Evolutionary conservation across 768 basidiomycete species (phyloP).

Genomic region (Podaxis rugospora): DNA sequence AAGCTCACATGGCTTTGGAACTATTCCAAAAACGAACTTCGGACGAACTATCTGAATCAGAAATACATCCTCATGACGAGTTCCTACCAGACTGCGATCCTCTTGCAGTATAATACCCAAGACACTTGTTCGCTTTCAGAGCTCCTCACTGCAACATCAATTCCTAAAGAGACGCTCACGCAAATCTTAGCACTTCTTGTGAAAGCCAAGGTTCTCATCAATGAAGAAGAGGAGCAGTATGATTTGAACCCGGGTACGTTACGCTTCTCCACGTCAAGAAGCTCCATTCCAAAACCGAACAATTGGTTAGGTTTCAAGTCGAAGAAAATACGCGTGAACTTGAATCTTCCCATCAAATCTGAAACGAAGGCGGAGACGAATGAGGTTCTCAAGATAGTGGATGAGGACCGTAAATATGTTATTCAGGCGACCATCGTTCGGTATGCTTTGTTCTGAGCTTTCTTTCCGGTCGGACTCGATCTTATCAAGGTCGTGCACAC

Average conservation of each 20-base stretch:
- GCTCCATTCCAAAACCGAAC: not conserved
- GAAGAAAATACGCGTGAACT: conserved; percentile 90
- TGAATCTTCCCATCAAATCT: conserved; percentile 90
- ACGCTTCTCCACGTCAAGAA: not conserved
- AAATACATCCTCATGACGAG: conserved; percentile 97
- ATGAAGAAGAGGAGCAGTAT: conserved; percentile 85
- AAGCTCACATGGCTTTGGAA: conserved; percentile 99
- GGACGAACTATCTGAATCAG: conserved; percentile 88
- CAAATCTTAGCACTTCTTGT: conserved; percentile 66
- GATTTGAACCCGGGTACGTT: conserved; percentile 75
- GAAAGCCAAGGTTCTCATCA: conserved; percentile 85
- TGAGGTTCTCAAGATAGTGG: conserved; percentile 93
- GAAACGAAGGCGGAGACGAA: conserved; percentile 89
- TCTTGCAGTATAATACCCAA: conserved; percentile 89
- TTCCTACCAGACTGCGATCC: conserved; percentile 92
- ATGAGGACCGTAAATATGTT: conserved; percentile 95
- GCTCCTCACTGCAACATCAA: conserved; percentile 71
- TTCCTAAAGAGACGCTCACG: conserved; percentile 73
- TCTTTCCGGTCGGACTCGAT: not conserved
- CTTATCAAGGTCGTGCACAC: conserved; percentile 6
- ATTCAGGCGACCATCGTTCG: conserved; percentile 95
- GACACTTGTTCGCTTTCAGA: conserved; percentile 84
- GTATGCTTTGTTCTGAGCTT: conserved; percentile 26
- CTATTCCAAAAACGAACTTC: conserved; percentile 93
- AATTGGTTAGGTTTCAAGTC: conserved; percentile 70